Base-by-base conservation (phyloP, 2,329 filamentous ascomycete species). In the Colletotrichum tofieldiae region DNA sequence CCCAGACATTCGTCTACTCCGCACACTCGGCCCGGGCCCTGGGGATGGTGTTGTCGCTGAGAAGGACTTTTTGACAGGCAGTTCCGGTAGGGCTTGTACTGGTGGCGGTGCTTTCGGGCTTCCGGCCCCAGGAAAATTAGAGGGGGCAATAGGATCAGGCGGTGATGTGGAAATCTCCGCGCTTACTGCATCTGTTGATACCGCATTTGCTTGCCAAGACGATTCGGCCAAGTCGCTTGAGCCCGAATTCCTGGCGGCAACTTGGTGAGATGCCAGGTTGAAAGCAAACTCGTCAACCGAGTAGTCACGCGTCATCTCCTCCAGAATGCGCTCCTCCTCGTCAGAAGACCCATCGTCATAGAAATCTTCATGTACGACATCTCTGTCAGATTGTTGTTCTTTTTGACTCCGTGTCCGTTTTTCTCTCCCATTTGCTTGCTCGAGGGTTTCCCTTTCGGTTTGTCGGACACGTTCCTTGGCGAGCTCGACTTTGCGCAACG, bases 261-360 rank as follows among this genome's bases (percentile, higher is more conserved):
- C 20, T 39, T 58, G 54, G n/a, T 62, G 29, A 61, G 65, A 37
- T 47, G 51, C 60, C 23, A 66, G 51, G 18, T 60, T 60, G 45
- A 67, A 65, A 8, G 65, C 55, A 55, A 97, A 97, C 68, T 95
- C 93, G 67, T 96, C 94, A 78, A 96, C 91, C 66, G 92, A 89
- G 80, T 95, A 96, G 65, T 93, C 94, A 75, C 90, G 91, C 0
- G 94, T 95, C 88, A 98, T 94, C 80, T 98, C 94, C 73, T 98
- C 96, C 60, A 98, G 82, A 65, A 95, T 88, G 43, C 92, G 88
- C 78, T 95, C 93, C 78, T 95, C 93, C 67, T 95, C 92, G 3
- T 91, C 90, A 0, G 89, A 91, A 39, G 91, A 90, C 72, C 89
- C 86, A 12, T 89, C 91, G 26, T 91, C 87, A 75, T 93, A 92